Percentiles rank a stretch among this genome's conserved stretches.
Evolutionary conservation across 768 basidiomycete species (phyloP).

Genomic region (Hemileccinum rubropunctum): DNA sequence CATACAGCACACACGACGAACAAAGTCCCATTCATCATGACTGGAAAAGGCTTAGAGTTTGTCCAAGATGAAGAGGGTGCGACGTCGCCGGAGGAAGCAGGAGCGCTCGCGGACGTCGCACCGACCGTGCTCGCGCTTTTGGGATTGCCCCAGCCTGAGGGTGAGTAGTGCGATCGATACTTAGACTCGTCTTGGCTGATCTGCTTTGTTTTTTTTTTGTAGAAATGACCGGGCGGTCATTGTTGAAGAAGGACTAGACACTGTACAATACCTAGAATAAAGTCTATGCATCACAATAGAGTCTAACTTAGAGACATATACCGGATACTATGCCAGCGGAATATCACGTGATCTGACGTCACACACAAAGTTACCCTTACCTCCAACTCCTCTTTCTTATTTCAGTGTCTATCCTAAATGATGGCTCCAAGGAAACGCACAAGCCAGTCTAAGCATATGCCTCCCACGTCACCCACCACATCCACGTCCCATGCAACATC

Average conservation of each 20-base stretch:
- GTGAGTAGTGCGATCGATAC: slow-evolving; percentile 32
- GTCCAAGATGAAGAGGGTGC: slow-evolving; percentile 46
- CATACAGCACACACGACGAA: slow-evolving; percentile 94
- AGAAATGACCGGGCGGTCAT: slow-evolving; percentile 32
- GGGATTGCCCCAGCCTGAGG: slow-evolving; percentile 69
- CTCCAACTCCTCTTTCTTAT: neutral
- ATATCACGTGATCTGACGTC: slow-evolving; percentile 22
- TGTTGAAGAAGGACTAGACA: slow-evolving; percentile 27
- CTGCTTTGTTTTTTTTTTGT: neutral
- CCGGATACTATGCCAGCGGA: neutral
- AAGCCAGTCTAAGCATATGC: slow-evolving; percentile 5
- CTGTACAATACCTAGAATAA: slow-evolving; percentile 11
- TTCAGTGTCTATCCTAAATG: neutral
- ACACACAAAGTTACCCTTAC: neutral
- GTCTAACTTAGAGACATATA: neutral
- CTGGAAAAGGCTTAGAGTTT: slow-evolving; percentile 60
- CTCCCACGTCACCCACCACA: slow-evolving; percentile 4
- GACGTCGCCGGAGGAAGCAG: slow-evolving; percentile 53
- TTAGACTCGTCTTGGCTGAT: neutral
- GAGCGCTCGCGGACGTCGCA: slow-evolving; percentile 87
- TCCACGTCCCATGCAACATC: slow-evolving; percentile 5
- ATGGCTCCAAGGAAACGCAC: slow-evolving; percentile 22
- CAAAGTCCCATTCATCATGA: slow-evolving; percentile 85
- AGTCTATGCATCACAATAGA: no score
- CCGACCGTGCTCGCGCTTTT: slow-evolving; percentile 82